These are phyloP conservation scores for Iberis pinnata DNA, from an alignment of 345 rosid genomes.

Conservation along the genomic window DNA sequence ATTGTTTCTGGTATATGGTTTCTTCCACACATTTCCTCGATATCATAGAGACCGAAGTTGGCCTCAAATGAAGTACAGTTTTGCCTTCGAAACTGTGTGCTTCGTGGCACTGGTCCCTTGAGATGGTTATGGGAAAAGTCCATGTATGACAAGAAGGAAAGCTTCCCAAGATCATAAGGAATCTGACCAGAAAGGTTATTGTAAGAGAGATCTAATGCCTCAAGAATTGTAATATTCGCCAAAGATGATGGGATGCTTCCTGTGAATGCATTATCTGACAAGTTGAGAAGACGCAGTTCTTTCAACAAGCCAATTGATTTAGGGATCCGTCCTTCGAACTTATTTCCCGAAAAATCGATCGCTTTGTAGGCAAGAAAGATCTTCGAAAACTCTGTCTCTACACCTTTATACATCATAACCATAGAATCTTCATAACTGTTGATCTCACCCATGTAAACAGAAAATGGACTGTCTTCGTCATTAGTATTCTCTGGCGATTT, in stretches of 20 bases:
- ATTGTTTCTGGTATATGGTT: not conserved
- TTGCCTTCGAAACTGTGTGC: slow-evolving; percentile 17
- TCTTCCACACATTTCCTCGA: not conserved
- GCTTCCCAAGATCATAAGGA: slow-evolving; percentile 3
- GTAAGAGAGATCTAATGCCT: slow-evolving; percentile 5
- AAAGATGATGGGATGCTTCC: not conserved
- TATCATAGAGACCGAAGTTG: not conserved
- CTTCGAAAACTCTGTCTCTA: not conserved
- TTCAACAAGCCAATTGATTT: slow-evolving; percentile 4
- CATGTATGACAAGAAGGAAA: slow-evolving; percentile 1
- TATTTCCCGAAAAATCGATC: not conserved
- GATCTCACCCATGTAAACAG: not conserved
- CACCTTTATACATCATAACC: not conserved
- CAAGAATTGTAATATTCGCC: slow-evolving; percentile 7
- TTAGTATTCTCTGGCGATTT: not conserved
- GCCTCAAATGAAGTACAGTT: not conserved
- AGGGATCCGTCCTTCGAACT: not conserved
- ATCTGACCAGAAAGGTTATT: slow-evolving; percentile 8
- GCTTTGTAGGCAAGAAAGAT: not conserved
- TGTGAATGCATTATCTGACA: slow-evolving; percentile 16
- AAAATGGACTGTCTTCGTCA: not conserved
- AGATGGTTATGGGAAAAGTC: slow-evolving; percentile 7
- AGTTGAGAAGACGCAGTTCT: slow-evolving; percentile 11
- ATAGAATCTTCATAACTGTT: not conserved
- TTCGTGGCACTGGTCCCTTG: slow-evolving; percentile 11